Percentiles rank a stretch among this genome's conserved stretches.
These are phyloP conservation scores for Dioscorea dumetorum DNA, from an alignment of 106 monocot species.

Conservation along the genomic window DNA sequence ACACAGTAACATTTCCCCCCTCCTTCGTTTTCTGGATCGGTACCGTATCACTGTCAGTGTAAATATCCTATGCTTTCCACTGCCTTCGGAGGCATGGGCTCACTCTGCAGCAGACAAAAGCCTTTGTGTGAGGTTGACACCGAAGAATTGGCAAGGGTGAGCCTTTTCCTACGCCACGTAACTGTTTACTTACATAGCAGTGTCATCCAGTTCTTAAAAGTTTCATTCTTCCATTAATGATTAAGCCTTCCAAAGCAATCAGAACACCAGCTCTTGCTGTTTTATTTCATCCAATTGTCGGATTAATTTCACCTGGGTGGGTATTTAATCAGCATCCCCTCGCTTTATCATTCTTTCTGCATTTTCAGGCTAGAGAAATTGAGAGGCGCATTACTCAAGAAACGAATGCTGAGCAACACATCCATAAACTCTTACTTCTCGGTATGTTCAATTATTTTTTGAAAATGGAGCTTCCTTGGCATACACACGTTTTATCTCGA, in stretches of 20 bases:
- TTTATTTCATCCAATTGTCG: not conserved
- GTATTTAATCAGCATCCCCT: no score
- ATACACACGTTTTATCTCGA: no score
- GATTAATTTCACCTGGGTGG: no score
- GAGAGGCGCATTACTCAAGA: conserved; percentile 83
- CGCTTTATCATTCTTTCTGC: conserved; percentile 3
- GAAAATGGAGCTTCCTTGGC: no score
- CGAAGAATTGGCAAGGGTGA: conserved; percentile 65
- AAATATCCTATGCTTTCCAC: conserved; percentile 39
- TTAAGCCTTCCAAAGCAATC: not conserved
- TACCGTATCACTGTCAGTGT: no score
- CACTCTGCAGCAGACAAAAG: conserved; percentile 69
- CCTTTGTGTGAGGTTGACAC: conserved; percentile 45
- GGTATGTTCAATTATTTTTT: conserved; percentile 24
- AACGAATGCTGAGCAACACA: conserved; percentile 89
- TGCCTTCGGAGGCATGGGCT: conserved; percentile 72
- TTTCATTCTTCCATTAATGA: not conserved
- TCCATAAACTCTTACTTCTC: conserved; percentile 86
- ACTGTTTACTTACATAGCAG: not conserved
- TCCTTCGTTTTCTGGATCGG: no score
- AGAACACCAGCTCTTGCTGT: not conserved
- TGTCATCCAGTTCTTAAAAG: not conserved
- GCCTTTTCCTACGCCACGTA: not conserved
- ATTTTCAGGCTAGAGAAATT: conserved; percentile 74
- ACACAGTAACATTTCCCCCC: no score